Evolutionary conservation across 306 rosid genomes (phyloP), one percentile per base, ranked within the genome.

Genomic region (Oemleria cerasiformis): DNA sequence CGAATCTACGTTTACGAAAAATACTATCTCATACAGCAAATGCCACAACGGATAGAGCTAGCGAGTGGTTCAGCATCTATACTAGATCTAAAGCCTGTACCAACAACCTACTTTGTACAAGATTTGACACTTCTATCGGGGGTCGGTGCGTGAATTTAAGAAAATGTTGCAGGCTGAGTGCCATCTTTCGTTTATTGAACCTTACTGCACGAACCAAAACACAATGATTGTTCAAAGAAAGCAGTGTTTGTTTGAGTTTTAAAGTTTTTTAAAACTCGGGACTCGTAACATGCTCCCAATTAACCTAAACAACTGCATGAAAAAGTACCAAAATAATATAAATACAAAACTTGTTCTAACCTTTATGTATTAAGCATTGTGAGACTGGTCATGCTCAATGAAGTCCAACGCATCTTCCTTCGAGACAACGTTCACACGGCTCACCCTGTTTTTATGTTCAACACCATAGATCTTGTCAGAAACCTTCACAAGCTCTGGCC

Each of bases 401-500:
- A 94, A 94, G 41, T 91, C 91, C 3, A 94, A 70, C 13, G 99
- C 99, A 49, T 77, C 84, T 44, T 91, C 92, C 82, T 82, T 86
- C 15, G 96, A 79, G 69, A 85, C 84, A 63, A 91, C 90, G 6
- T 86, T 86, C 36, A 94, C 99, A 68, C 42, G 86, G 84, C 99
- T 94, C 85, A 94, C 99, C 88, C 97, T 84, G 87, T 85, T 91
- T 79, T 82, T 80, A 84, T 94, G 97, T 55, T 94, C 88, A 62
- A 94, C 97, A 40, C 91, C 92, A 71, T 91, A 94, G 68, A 94
- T 87, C 87, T 89, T 84, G 85, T 94, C 95, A 53, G 99, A 88
- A 80, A 91, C 95, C 82, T 89, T 91, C 72, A 94, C 97, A 69
- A 94, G 99, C 84, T 94, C 99, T 54, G 89, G 88, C 20, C 97